These are phyloP conservation scores for Fusarium haematococcum DNA, from an alignment of 2,329 filamentous ascomycete genomes.

Conservation along the genomic window DNA sequence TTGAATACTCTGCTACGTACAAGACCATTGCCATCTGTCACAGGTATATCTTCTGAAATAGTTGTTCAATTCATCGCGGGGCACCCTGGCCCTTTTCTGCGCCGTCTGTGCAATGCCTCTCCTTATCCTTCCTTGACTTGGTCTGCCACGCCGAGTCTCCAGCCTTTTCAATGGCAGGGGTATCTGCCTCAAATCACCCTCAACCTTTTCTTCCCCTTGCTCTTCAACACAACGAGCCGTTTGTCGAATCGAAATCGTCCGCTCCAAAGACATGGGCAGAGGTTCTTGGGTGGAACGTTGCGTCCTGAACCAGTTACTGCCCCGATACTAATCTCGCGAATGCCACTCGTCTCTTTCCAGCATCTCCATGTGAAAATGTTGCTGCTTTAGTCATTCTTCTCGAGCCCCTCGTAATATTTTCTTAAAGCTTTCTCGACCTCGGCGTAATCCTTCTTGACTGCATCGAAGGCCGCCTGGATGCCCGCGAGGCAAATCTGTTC, in stretches of 20 bases:
- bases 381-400: conserved; percentile 30
- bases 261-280: conserved; percentile 1
- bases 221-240: conserved; percentile 25
- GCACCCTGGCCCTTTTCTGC: conserved; percentile 3
- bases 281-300: neutral
- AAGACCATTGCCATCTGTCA: conserved; percentile 10
- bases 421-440: conserved; percentile 78
- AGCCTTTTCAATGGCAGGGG: conserved; percentile 29
- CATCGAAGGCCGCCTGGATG: conserved; percentile 76
- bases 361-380: conserved; percentile 15
- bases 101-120: conserved; percentile 15
- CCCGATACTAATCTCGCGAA: conserved; percentile 2
- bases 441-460: conserved; percentile 81
- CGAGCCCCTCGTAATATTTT: conserved; percentile 67
- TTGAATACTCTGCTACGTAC: conserved; percentile 16
- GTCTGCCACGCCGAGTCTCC: conserved; percentile 30
- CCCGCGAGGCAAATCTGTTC: conserved; percentile 75
- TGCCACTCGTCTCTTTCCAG: neutral
- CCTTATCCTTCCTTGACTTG: conserved; percentile 20
- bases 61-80: conserved; percentile 36
- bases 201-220: conserved; percentile 21
- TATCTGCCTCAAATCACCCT: conserved; percentile 38
- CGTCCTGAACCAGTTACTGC: conserved; percentile 12
- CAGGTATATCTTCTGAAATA: conserved; percentile 19
- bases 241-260: conserved; percentile 14